Percentiles rank a stretch among this genome's conserved stretches.
Evolutionary conservation across 352 stramenopile species (phyloP).

Genomic region (Phytophthora litchii): DNA sequence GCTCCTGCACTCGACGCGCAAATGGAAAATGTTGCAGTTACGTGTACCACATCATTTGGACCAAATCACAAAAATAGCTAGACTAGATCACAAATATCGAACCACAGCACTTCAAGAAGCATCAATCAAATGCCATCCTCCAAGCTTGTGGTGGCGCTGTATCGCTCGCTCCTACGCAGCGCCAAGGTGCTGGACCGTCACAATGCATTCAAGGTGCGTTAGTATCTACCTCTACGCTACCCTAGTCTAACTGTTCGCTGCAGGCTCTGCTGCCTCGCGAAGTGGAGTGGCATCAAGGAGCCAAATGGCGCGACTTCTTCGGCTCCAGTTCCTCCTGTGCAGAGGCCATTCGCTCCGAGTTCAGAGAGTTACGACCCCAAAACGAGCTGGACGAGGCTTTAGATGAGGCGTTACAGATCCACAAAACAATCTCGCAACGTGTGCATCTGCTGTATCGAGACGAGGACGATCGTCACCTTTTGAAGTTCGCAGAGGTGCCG

Average conservation of each 20-base stretch:
- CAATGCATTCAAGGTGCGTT: constrained; percentile 65
- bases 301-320: constrained; percentile 73
- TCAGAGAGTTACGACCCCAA: constrained; percentile 29
- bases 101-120: constrained; percentile 18
- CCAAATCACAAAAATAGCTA: no score
- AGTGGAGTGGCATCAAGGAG: constrained; percentile 54
- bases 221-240: no score
- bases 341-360: constrained; percentile 55
- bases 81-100: not conserved
- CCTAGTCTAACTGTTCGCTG: no score
- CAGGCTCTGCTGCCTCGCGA: constrained; percentile 69
- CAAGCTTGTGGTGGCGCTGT: constrained; percentile 70
- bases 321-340: constrained; percentile 55
- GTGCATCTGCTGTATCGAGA: constrained; percentile 69
- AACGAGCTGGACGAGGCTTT: constrained; percentile 42
- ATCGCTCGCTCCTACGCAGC: constrained; percentile 72
- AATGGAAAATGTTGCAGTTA: constrained; percentile 32
- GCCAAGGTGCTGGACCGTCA: constrained; percentile 64
- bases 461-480: constrained; percentile 45
- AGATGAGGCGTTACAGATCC: constrained; percentile 69
- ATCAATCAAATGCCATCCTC: constrained; percentile 42
- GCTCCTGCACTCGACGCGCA: not conserved
- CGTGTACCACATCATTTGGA: constrained; percentile 10
- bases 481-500: constrained; percentile 40
- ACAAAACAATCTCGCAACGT: constrained; percentile 67